Conservation (phyloP, 495 filamentous ascomycete genomes). For the Chaetomidium leptoderma region DNA sequence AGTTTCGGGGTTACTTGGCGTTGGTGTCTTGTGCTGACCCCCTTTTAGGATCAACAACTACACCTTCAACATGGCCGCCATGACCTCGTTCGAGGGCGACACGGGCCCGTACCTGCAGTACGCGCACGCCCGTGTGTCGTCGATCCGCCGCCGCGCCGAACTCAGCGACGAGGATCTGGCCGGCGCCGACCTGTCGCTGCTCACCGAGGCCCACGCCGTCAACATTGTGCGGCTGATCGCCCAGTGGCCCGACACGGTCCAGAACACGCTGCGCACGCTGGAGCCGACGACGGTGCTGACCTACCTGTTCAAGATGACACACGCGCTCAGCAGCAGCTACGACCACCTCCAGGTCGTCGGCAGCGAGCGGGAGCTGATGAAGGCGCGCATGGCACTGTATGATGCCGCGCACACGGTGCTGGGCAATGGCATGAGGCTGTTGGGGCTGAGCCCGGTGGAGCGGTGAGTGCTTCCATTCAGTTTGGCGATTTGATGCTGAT, state of each 20-base stretch:
- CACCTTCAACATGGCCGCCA: slow-evolving; percentile 57
- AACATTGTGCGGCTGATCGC: slow-evolving; percentile 58
- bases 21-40: no score
- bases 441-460: slow-evolving; percentile 74
- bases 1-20: no score
- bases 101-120: slow-evolving; percentile 69
- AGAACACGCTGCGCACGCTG: slow-evolving; percentile 59
- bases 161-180: slow-evolving; percentile 52
- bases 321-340: slow-evolving; percentile 76
- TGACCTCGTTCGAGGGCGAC: slow-evolving; percentile 68
- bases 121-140: slow-evolving; percentile 60
- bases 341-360: slow-evolving; percentile 76
- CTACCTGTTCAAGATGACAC: slow-evolving; percentile 87
- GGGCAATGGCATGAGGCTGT: slow-evolving; percentile 76
- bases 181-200: slow-evolving; percentile 53
- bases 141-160: slow-evolving; percentile 53
- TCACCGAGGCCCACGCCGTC: slow-evolving; percentile 56
- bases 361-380: slow-evolving; percentile 64
- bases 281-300: slow-evolving; percentile 67
- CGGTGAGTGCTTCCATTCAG: slow-evolving; percentile 38
- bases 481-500: slow-evolving; percentile 10
- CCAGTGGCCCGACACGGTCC: slow-evolving; percentile 61
- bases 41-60: slow-evolving; percentile 65
- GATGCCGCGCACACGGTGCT: slow-evolving; percentile 72
- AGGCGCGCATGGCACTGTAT: slow-evolving; percentile 78